Percentiles rank a stretch among this genome's conserved stretches.
These are phyloP conservation scores for Fusarium globosum DNA, from an alignment of 2,329 filamentous ascomycete genomes.

Conservation along the genomic window DNA sequence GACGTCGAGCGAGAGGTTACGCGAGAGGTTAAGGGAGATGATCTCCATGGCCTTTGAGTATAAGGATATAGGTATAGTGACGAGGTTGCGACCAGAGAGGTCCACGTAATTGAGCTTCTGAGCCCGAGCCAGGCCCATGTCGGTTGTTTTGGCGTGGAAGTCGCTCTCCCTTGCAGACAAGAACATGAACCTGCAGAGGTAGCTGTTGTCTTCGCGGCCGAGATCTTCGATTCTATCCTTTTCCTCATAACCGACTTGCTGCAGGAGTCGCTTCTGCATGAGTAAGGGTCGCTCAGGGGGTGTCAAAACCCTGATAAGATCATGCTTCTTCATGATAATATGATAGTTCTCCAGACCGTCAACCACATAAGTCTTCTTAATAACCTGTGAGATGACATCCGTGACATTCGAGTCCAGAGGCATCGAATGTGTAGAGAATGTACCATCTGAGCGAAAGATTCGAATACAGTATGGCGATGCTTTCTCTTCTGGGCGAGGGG, in stretches of 20 bases:
- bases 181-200: slow-evolving; percentile 95
- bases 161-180: slow-evolving; percentile 89
- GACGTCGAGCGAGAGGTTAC: slow-evolving; percentile 90
- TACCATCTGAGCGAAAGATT: slow-evolving; percentile 92
- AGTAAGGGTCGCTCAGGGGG: slow-evolving; percentile 84
- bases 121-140: slow-evolving; percentile 82
- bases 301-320: slow-evolving; percentile 83
- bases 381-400: slow-evolving; percentile 89
- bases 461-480: slow-evolving; percentile 87
- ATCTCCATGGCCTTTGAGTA: slow-evolving; percentile 94
- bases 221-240: slow-evolving; percentile 91
- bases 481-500: slow-evolving; percentile 79
- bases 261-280: slow-evolving; percentile 89
- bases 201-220: slow-evolving; percentile 96
- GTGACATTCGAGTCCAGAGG: slow-evolving; percentile 84
- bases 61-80: slow-evolving; percentile 93
- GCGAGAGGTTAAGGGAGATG: slow-evolving; percentile 91
- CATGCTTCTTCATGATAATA: slow-evolving; percentile 94
- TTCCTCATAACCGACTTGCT: slow-evolving; percentile 91
- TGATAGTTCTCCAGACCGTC: slow-evolving; percentile 95
- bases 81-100: slow-evolving; percentile 86
- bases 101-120: slow-evolving; percentile 96
- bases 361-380: slow-evolving; percentile 92
- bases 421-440: slow-evolving; percentile 92
- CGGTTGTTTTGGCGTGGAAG: slow-evolving; percentile 74